Evolutionary conservation across 148 eudicot species (phyloP).

Genomic region (Limonium bicolor): DNA sequence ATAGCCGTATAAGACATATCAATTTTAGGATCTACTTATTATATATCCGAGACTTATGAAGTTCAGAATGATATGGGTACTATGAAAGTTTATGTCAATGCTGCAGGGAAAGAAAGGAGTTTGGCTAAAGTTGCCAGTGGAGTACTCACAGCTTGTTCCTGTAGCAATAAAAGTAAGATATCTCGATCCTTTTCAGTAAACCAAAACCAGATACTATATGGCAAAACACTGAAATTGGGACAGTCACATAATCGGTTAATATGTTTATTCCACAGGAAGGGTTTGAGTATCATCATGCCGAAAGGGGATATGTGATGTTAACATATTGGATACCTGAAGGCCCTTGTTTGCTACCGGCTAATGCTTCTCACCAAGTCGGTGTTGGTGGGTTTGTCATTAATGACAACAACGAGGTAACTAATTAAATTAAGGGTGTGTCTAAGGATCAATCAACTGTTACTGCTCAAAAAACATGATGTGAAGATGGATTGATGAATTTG

Average conservation of each 20-base stretch:
- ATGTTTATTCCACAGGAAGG: conserved; percentile 34
- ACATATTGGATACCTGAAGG: conserved; percentile 83
- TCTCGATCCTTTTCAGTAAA: not conserved
- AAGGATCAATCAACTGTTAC: not conserved
- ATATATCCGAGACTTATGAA: too few species aligned
- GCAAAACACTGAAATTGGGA: not conserved
- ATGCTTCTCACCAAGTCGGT: conserved; percentile 90
- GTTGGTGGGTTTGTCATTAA: conserved; percentile 75
- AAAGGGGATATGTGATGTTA: conserved; percentile 64
- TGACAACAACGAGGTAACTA: conserved; percentile 58
- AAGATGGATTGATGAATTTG: not conserved
- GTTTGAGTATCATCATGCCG: conserved; percentile 78
- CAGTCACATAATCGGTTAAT: not conserved
- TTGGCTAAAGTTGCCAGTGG: conserved; percentile 77
- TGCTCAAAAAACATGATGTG: not conserved
- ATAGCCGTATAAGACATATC: too few species aligned
- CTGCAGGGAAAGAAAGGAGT: conserved; percentile 77
- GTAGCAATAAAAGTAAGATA: conserved; percentile 50
- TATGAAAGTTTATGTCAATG: not conserved
- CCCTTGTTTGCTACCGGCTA: conserved; percentile 65
- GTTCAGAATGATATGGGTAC: too few species aligned
- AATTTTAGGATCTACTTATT: too few species aligned
- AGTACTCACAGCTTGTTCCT: conserved; percentile 59
- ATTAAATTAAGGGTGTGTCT: not conserved
- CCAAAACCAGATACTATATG: not conserved